Conservation (phyloP, 441 rosid species). For the Omphalea diandra region DNA sequence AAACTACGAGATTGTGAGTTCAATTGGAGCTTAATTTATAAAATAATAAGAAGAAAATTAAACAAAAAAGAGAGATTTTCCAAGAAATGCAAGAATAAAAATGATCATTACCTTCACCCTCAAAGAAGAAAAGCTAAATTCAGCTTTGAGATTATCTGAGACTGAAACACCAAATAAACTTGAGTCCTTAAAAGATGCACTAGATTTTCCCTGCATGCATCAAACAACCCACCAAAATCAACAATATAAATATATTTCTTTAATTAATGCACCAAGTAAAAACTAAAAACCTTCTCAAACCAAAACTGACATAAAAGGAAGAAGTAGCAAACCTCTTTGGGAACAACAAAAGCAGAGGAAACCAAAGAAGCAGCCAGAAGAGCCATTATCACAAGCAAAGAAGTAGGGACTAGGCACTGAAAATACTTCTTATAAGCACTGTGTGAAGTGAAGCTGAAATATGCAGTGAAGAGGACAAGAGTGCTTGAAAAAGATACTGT, state of each 20-base stretch:
- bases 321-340: slow-evolving; percentile 52
- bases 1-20: not conserved
- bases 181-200: slow-evolving; percentile 71
- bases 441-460: not conserved
- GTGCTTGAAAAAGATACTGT: slow-evolving; percentile 19
- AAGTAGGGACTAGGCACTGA: not conserved
- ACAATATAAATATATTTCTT: slow-evolving; percentile 4
- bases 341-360: slow-evolving; percentile 58
- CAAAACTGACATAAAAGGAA: not conserved
- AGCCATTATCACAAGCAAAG: slow-evolving; percentile 43
- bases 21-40: too few relatives aligned
- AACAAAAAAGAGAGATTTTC: not conserved
- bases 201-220: slow-evolving; percentile 49
- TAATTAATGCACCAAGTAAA: not conserved
- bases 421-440: not conserved
- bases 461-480: not conserved
- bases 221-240: slow-evolving; percentile 12
- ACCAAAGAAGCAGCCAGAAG: slow-evolving; percentile 78
- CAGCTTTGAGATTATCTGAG: slow-evolving; percentile 57
- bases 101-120: slow-evolving; percentile 53
- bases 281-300: too few relatives aligned
- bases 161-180: slow-evolving; percentile 74
- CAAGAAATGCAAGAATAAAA: not conserved
- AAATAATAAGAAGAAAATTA: not conserved
- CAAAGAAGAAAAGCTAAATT: slow-evolving; percentile 53